Percentiles rank a stretch among this genome's conserved stretches.
These are phyloP conservation scores for Oenanthe sinensis DNA, from an alignment of 129 eudicot genomes.

Conservation along the genomic window DNA sequence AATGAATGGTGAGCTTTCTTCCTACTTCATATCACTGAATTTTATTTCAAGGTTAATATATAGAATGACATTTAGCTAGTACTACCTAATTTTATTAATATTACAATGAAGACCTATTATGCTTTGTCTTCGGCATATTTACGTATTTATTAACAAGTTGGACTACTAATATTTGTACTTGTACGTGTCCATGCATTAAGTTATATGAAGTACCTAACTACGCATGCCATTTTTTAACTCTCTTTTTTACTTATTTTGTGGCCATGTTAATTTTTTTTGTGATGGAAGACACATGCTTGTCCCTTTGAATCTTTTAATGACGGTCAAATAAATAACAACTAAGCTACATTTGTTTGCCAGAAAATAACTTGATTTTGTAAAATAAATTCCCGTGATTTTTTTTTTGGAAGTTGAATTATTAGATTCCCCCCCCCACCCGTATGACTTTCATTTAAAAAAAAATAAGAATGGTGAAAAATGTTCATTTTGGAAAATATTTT, in stretches of 20 bases:
- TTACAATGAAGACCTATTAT: not conserved
- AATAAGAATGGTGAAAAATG: not conserved
- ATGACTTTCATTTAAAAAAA: not conserved
- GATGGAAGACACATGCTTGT: too few relatives aligned
- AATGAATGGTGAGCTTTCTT: slow-evolving; percentile 58
- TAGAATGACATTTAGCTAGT: not conserved
- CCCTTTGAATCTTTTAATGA: not conserved
- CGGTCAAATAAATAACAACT: not conserved
- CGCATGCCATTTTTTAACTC: not conserved
- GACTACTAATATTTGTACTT: not conserved
- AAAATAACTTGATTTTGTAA: not conserved
- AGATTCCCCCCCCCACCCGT: too few relatives aligned
- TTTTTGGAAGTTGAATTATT: not conserved
- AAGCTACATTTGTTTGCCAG: not conserved
- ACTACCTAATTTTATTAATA: not conserved
- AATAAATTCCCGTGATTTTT: too few relatives aligned
- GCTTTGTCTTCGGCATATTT: not conserved
- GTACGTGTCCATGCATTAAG: not conserved
- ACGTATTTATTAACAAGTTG: not conserved
- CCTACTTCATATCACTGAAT: not conserved
- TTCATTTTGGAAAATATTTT: not conserved
- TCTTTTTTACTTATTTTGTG: not conserved
- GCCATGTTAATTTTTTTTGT: not conserved
- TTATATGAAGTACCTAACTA: not conserved
- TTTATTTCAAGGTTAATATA: not conserved